Base-by-base conservation (phyloP, 192 early-diverging fungal genomes). In the Spinellus fusiger region DNA sequence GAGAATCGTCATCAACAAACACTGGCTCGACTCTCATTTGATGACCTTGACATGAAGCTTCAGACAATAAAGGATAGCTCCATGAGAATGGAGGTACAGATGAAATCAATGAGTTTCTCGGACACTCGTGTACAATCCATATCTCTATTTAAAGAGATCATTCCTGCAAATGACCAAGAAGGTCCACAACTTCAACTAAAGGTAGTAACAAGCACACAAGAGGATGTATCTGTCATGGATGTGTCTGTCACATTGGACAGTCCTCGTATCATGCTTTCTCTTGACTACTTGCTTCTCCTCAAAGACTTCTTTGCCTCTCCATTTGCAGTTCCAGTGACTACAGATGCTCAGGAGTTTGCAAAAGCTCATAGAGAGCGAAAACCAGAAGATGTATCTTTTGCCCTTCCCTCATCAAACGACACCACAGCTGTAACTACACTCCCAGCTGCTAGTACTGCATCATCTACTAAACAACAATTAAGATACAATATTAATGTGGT, bases 281-380 rank as follows among this genome's bases (percentile, higher is more conserved):
- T 90, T 4, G 89, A 94, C 64, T 88, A 90, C 49, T 56, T 88
- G 49, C 86, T 90, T 48, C 64, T 76, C 10, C 71, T 94, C 44
- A 62, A 77, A 50, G 77, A 78, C 23, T 94, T 87, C 68, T 85
- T 89, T n/a, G 76, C 75, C 62, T 76, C 75, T 27, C 77, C 77
- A 18, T 84, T 84, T 51, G 70, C 63, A 0, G 70, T 54, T 23
- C 50, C 13, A 13, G 48, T 26, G 29, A 47, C 49, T 12, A 66
- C 64, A 16, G 64, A 65, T 29, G 64, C 70, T 12, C 69, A 71
- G 23, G 46, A 25, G 26, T 65, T 50, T 61, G 69, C 59, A 13
- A 52, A 64, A 33, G 49, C 59, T 29, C 59, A 65, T 15, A 26
- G 27, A 4, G 20, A 63, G n/a, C 20, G 46, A 1, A 5, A 49